Conservation (phyloP, 1,284 basidiomycete genomes). For the Austroboletus niveus region DNA sequence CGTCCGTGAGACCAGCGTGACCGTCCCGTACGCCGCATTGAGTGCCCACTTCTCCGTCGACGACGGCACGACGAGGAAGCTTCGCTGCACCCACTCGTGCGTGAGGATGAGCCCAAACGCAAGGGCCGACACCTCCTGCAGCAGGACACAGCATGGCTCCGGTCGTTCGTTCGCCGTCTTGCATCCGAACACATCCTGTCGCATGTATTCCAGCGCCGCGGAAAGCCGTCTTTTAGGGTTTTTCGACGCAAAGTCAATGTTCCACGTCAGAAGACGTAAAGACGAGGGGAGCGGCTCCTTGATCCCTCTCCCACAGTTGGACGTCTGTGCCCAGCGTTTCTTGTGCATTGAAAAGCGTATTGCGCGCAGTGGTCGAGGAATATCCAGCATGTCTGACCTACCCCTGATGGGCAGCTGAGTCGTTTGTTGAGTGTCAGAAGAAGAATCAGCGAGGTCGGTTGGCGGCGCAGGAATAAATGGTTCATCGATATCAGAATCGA, state of each 20-base stretch:
- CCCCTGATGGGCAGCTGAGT: slow-evolving; percentile 18
- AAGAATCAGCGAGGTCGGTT: slow-evolving; percentile 27
- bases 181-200: slow-evolving; percentile 46
- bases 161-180: slow-evolving; percentile 39
- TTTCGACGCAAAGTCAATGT: slow-evolving; percentile 50
- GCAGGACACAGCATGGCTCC: slow-evolving; percentile 55
- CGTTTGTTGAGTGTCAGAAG: slow-evolving; percentile 34
- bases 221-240: slow-evolving; percentile 42
- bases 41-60: slow-evolving; percentile 51
- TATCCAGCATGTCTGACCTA: slow-evolving; percentile 23
- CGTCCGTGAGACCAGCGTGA: slow-evolving; percentile 60
- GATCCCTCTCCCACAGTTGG: slow-evolving; percentile 32
- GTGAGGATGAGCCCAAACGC: slow-evolving; percentile 48
- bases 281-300: slow-evolving; percentile 38
- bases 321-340: slow-evolving; percentile 33
- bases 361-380: slow-evolving; percentile 30
- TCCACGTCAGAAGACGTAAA: slow-evolving; percentile 63
- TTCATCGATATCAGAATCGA: slow-evolving; percentile 31
- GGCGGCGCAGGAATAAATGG: slow-evolving; percentile 31
- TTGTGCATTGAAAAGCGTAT: slow-evolving; percentile 35
- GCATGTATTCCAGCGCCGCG: slow-evolving; percentile 52
- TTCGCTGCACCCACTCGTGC: slow-evolving; percentile 57
- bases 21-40: slow-evolving; percentile 50
- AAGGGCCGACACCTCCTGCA: slow-evolving; percentile 58
- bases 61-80: slow-evolving; percentile 57